phyloP scores from a whole-genome alignment of 2,329 filamentous ascomycete genomes.

The Aspergillus amoenus region DNA sequence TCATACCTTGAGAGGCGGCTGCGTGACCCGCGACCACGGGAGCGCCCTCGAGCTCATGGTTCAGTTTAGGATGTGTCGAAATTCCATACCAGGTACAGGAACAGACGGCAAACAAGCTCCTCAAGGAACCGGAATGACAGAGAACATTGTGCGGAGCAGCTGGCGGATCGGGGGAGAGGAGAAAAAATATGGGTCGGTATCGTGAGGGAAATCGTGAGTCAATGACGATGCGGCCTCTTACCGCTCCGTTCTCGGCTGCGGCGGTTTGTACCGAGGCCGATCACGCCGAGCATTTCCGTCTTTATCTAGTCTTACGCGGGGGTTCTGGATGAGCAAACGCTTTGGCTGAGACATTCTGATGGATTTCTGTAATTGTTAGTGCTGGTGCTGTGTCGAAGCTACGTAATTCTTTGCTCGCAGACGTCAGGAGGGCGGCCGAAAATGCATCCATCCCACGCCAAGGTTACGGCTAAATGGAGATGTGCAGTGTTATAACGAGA shows the following conservation, averaged over 20 bases:
- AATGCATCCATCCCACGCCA: neutral
- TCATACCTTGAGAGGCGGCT: conserved; percentile 30
- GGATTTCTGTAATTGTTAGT: neutral
- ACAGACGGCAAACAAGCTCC: conserved; percentile 13
- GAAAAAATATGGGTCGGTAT: conserved; percentile 18
- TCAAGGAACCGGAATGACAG: conserved; percentile 6
- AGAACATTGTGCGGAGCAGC: conserved; percentile 11
- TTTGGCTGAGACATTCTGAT: neutral
- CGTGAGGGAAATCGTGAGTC: conserved; percentile 5
- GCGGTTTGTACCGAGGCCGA: conserved; percentile 8
- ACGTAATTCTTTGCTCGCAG: no score
- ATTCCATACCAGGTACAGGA: conserved; percentile 13
- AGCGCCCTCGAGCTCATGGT: conserved; percentile 39
- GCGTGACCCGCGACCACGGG: conserved; percentile 30
- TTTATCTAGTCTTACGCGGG: neutral
- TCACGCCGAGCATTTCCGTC: neutral
- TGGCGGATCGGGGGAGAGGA: conserved; percentile 6
- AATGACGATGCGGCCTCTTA: conserved; percentile 20
- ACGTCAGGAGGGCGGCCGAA: neutral
- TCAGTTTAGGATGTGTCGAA: conserved; percentile 13
- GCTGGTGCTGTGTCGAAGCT: neutral
- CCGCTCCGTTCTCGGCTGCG: conserved; percentile 11
- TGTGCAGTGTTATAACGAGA: neutral
- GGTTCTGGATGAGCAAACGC: neutral
- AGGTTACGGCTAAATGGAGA: neutral